A percentile compares a stretch with the other conserved stretches of the same genome.
Evolutionary conservation across 371 early-diverging fungal species (phyloP).

Genomic region (Syncephalastrum contaminatum): DNA sequence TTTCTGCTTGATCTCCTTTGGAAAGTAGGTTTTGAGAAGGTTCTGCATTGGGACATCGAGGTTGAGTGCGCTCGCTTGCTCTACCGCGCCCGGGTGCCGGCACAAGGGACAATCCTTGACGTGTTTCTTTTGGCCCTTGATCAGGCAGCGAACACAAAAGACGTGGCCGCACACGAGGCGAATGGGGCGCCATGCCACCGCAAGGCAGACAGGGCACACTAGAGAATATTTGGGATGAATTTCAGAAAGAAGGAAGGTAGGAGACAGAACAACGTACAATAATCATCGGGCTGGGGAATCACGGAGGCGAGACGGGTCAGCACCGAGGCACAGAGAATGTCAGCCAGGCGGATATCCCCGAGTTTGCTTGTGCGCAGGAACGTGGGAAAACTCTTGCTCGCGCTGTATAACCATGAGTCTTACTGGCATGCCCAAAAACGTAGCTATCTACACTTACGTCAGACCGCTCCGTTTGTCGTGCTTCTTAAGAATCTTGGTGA

Average conservation of each 20-base stretch:
- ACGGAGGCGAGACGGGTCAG: conserved; percentile 51
- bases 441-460: conserved; percentile 34
- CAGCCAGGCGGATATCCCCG: conserved; percentile 34
- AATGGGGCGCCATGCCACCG: conserved; percentile 73
- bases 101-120: conserved; percentile 75
- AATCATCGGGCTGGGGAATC: conserved; percentile 79
- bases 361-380: conserved; percentile 23
- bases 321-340: conserved; percentile 37
- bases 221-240: background rate
- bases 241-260: background rate
- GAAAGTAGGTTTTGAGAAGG: conserved; percentile 70
- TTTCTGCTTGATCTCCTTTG: conserved; percentile 70
- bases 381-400: conserved; percentile 34
- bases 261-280: conserved; percentile 38
- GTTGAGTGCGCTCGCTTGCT: conserved; percentile 54
- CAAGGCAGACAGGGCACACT: conserved; percentile 48
- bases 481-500: conserved; percentile 82
- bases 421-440: no score
- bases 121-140: conserved; percentile 63
- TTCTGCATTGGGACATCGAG: conserved; percentile 65
- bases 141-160: conserved; percentile 75
- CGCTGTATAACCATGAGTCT: conserved; percentile 15
- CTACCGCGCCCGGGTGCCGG: conserved; percentile 58
- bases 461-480: conserved; percentile 82
- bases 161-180: conserved; percentile 69